These are phyloP conservation scores for Neolentinus lepideus DNA, from an alignment of 1,284 basidiomycete genomes.

Conservation along the genomic window DNA sequence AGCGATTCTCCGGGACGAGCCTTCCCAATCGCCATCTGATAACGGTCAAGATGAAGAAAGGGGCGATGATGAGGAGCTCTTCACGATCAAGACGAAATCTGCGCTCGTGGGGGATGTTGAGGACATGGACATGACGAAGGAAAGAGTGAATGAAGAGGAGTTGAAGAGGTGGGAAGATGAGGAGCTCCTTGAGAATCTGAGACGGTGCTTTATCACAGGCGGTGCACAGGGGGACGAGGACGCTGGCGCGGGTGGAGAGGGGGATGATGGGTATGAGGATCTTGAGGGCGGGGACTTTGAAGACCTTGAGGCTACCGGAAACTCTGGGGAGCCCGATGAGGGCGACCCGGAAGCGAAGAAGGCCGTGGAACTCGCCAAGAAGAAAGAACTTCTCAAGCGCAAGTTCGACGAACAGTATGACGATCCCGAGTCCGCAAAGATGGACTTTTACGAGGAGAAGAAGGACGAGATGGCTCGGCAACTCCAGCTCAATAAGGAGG, in stretches of 20 bases:
- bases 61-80: slow-evolving; percentile 70
- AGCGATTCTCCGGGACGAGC: slow-evolving; percentile 53
- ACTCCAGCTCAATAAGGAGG: slow-evolving; percentile 77
- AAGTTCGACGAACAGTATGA: slow-evolving; percentile 98
- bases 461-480: slow-evolving; percentile 91
- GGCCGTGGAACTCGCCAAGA: slow-evolving; percentile 64
- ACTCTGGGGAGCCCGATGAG: slow-evolving; percentile 21
- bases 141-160: slow-evolving; percentile 35
- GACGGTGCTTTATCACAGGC: slow-evolving; percentile 90
- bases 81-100: slow-evolving; percentile 46
- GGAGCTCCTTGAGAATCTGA: slow-evolving; percentile 79
- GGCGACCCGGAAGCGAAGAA: slow-evolving; percentile 31
- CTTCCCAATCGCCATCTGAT: slow-evolving; percentile 16
- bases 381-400: slow-evolving; percentile 89
- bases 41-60: slow-evolving; percentile 25
- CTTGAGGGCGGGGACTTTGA: slow-evolving; percentile 37
- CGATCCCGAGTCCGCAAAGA: slow-evolving; percentile 70
- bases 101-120: slow-evolving; percentile 34
- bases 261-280: slow-evolving; percentile 34
- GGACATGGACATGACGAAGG: slow-evolving; percentile 69
- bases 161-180: slow-evolving; percentile 82
- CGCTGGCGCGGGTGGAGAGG: slow-evolving; percentile 29
- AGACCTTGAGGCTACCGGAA: slow-evolving; percentile 31
- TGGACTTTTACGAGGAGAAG: slow-evolving; percentile 87
- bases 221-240: slow-evolving; percentile 27